phyloP scores from a whole-genome alignment of 2,329 filamentous ascomycete genomes.

The Fusarium setosum region DNA sequence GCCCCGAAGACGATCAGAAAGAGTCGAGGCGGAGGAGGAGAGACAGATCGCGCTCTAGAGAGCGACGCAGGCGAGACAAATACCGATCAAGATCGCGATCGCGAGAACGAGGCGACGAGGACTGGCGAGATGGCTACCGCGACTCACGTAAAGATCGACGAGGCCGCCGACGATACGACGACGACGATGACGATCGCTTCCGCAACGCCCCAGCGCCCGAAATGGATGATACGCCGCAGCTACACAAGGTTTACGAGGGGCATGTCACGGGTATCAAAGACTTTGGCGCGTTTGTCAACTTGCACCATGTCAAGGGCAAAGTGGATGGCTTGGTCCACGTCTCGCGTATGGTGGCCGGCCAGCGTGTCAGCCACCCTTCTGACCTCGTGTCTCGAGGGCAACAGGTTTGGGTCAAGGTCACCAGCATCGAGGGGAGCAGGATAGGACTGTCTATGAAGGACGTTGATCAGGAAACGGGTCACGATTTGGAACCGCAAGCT shows the following conservation, averaged over 20 bases:
- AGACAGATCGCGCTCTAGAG: constrained; percentile 55
- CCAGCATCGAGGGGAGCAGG: constrained; percentile 74
- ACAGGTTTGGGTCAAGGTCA: constrained; percentile 90
- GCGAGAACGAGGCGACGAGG: constrained; percentile 56
- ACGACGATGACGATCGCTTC: constrained; percentile 69
- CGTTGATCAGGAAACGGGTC: constrained; percentile 89
- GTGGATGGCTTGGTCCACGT: constrained; percentile 95
- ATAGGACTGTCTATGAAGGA: constrained; percentile 97
- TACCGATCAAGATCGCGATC: constrained; percentile 53
- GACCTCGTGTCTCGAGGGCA: constrained; percentile 87
- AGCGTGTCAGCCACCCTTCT: constrained; percentile 90
- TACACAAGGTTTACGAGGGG: constrained; percentile 91
- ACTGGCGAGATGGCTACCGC: constrained; percentile 54
- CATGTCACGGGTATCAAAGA: constrained; percentile 93
- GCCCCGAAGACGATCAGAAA: constrained; percentile 61
- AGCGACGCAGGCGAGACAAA: constrained; percentile 51
- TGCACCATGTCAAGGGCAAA: constrained; percentile 88
- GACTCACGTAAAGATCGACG: constrained; percentile 47
- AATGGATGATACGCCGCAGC: constrained; percentile 81
- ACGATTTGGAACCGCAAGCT: constrained; percentile 82
- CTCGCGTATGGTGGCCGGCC: constrained; percentile 85
- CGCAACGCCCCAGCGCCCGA: constrained; percentile 76
- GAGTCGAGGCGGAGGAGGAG: constrained; percentile 56
- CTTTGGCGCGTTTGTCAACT: constrained; percentile 94
- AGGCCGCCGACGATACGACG: constrained; percentile 53